Conservation (phyloP, 1,139 yeast species). For the Meyerozyma sp. region DNA sequence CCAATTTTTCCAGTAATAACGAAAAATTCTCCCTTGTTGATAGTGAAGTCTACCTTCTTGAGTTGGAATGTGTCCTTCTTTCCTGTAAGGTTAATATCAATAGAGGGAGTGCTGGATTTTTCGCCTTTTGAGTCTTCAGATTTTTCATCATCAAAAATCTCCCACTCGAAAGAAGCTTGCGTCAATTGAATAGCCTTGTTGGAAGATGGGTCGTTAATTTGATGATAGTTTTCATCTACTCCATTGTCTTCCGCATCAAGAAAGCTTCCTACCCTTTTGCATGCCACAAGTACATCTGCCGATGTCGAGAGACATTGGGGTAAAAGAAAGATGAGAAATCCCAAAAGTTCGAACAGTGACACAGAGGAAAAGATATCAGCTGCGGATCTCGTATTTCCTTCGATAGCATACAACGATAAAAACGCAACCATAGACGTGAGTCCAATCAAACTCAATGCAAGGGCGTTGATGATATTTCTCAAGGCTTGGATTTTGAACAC, state of each 20-base stretch:
- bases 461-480: constrained; percentile 56
- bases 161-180: constrained; percentile 68
- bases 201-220: background rate
- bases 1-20: constrained; percentile 48
- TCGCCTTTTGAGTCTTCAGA: background rate
- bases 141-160: constrained; percentile 25
- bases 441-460: constrained; percentile 56
- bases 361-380: constrained; percentile 78
- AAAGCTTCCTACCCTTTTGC: constrained; percentile 52
- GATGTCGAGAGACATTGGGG: constrained; percentile 69
- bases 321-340: constrained; percentile 50
- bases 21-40: constrained; percentile 38
- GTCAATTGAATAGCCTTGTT: constrained; percentile 40
- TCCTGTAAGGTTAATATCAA: background rate
- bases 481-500: constrained; percentile 46
- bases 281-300: constrained; percentile 65
- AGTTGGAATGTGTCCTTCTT: background rate
- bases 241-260: constrained; percentile 30
- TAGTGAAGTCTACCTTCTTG: constrained; percentile 23
- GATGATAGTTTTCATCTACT: constrained; percentile 8
- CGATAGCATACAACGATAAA: constrained; percentile 56
- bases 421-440: constrained; percentile 72
- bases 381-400: constrained; percentile 45
- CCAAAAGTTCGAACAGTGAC: constrained; percentile 61
- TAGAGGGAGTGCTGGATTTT: background rate